Conservation (phyloP, 2,329 filamentous ascomycete species). For the Lasiodiplodia hormozganensis region DNA sequence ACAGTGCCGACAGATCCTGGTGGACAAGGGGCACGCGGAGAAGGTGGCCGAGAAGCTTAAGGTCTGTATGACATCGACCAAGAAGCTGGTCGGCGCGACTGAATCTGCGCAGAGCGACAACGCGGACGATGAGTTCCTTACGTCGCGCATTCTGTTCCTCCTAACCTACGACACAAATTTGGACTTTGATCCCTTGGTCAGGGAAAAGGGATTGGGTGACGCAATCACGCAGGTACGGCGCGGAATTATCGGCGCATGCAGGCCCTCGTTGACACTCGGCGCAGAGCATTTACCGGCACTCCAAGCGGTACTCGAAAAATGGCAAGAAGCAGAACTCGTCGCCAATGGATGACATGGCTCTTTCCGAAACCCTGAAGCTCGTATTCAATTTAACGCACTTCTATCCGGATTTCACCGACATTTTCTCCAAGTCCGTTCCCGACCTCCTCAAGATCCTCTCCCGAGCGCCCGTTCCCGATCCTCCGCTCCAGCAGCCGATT, state of each 20-base stretch:
- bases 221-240: constrained; percentile 62
- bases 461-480: constrained; percentile 64
- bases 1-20: constrained; percentile 73
- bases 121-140: constrained; percentile 85
- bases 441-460: constrained; percentile 74
- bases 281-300: constrained; percentile 72
- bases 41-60: constrained; percentile 75
- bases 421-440: constrained; percentile 73
- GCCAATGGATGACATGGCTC: constrained; percentile 77
- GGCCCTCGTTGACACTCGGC: background rate
- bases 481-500: constrained; percentile 76
- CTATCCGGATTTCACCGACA: constrained; percentile 65
- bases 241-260: background rate
- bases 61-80: constrained; percentile 40
- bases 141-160: constrained; percentile 79
- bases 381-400: constrained; percentile 87
- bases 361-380: constrained; percentile 84
- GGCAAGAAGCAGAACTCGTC: constrained; percentile 43
- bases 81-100: constrained; percentile 26
- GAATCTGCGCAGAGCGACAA: constrained; percentile 62
- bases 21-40: constrained; percentile 71
- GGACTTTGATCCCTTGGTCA: constrained; percentile 69
- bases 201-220: constrained; percentile 70
- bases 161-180: constrained; percentile 78
- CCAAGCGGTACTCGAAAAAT: constrained; percentile 52